Percentiles rank a stretch among this genome's conserved stretches.
Evolutionary conservation across 2,329 filamentous ascomycete species (phyloP).

Genomic region (Meredithiella fracta): DNA sequence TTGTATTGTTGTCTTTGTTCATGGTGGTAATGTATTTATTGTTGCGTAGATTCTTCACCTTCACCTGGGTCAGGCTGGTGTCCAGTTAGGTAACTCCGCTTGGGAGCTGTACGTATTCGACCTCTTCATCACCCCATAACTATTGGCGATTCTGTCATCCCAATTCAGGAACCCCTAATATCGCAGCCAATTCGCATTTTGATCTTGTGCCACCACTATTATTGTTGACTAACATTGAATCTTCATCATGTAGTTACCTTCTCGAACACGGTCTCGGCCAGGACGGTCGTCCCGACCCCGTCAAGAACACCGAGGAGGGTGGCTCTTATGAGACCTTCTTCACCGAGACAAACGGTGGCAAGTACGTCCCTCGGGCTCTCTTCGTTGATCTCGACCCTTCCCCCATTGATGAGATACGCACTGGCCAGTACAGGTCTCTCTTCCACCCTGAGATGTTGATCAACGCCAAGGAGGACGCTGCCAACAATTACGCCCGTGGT

Average conservation of each 20-base stretch:
- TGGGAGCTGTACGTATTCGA: conserved; percentile 52
- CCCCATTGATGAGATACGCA: conserved; percentile 58
- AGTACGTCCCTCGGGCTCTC: conserved; percentile 56
- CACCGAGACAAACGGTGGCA: conserved; percentile 53
- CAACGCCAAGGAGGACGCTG: conserved; percentile 60
- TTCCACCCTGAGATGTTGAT: conserved; percentile 59
- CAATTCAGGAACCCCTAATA: neutral
- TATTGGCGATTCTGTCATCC: neutral
- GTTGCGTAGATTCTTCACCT: conserved; percentile 40
- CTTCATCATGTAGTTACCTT: conserved; percentile 39
- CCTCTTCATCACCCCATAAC: neutral
- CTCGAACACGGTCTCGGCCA: conserved; percentile 53
- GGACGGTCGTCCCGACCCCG: conserved; percentile 48
- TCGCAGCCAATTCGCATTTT: neutral
- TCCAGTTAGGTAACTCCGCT: conserved; percentile 57
- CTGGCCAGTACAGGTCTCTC: conserved; percentile 48
- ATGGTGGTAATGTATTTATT: neutral
- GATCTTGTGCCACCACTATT: neutral
- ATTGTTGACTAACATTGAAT: neutral
- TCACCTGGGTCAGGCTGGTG: conserved; percentile 52
- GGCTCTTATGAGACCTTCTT: conserved; percentile 60
- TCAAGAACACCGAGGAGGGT: conserved; percentile 40
- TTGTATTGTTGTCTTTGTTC: neutral
- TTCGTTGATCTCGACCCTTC: conserved; percentile 59
- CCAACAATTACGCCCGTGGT: conserved; percentile 62